Evolutionary conservation across 164 flowering plant species (phyloP).

Genomic region (Vitis cinerea): DNA sequence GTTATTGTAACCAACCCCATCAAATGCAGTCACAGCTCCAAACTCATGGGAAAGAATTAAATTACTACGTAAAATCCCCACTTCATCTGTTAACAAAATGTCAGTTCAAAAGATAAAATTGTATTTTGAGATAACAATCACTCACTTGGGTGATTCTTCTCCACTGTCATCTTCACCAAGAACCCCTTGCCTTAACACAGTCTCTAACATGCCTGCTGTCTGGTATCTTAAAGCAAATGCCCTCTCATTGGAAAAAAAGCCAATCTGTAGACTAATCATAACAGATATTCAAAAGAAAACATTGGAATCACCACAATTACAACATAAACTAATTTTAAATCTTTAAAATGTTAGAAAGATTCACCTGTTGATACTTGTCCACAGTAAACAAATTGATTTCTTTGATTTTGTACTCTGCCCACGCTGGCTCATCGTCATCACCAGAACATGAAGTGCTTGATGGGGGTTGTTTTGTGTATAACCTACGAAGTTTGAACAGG

Average conservation of each 20-base stretch:
- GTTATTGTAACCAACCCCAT: background rate
- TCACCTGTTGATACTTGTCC: conserved; percentile 97
- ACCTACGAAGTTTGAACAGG: conserved; percentile 36
- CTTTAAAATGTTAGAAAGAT: conserved; percentile 11
- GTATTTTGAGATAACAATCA: conserved; percentile 6
- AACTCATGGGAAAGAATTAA: background rate
- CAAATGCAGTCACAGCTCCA: background rate
- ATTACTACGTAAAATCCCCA: background rate
- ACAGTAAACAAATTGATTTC: conserved; percentile 94
- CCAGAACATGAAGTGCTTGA: conserved; percentile 57
- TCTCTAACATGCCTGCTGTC: conserved; percentile 94
- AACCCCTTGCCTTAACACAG: conserved; percentile 83
- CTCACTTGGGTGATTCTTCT: conserved; percentile 93
- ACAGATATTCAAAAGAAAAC: conserved; percentile 30
- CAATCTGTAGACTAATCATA: conserved; percentile 77
- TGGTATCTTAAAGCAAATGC: conserved; percentile 90
- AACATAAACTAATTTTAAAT: background rate
- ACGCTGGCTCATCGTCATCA: conserved; percentile 56
- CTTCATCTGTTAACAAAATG: background rate
- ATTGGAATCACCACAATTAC: conserved; percentile 9
- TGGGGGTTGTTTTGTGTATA: conserved; percentile 80
- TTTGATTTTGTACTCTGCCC: conserved; percentile 96
- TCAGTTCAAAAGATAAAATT: background rate
- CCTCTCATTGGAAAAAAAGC: conserved; percentile 74
- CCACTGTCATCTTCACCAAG: conserved; percentile 96